phyloP scores from a whole-genome alignment of 257 asterid genomes.

The Solanum chiquidenum region DNA sequence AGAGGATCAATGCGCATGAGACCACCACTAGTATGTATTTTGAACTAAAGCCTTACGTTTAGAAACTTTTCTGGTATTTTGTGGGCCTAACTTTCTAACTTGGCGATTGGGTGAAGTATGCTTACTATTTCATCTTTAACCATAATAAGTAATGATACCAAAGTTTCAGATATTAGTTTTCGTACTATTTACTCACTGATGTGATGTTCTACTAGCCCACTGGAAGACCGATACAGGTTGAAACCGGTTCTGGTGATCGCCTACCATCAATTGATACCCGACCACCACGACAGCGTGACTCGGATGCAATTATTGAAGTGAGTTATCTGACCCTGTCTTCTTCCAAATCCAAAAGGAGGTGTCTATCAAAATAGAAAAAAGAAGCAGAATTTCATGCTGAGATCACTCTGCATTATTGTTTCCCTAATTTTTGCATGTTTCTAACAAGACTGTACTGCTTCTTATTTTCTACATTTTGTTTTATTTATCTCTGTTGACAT shows the following conservation, averaged over 20 bases:
- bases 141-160: not conserved
- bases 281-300: slow-evolving; percentile 75
- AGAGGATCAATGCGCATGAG: slow-evolving; percentile 43
- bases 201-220: slow-evolving; percentile 40
- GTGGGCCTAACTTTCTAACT: not conserved
- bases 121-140: not conserved
- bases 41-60: not conserved
- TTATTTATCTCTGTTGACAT: not conserved
- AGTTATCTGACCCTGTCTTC: not conserved
- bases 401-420: not conserved
- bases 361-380: not conserved
- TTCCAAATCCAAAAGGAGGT: not conserved
- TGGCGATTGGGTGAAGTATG: not conserved
- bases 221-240: slow-evolving; percentile 97
- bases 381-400: not conserved
- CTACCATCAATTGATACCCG: slow-evolving; percentile 82
- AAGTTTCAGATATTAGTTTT: not conserved
- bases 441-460: not conserved
- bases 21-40: slow-evolving; percentile 47
- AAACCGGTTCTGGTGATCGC: slow-evolving; percentile 79
- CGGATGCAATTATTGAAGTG: slow-evolving; percentile 82
- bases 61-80: not conserved
- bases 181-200: not conserved
- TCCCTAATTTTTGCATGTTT: not conserved
- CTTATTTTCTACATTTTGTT: not conserved